Evolutionary conservation across 176 grass and related monocot genomes (phyloP).

Genomic region (Canna indica): DNA sequence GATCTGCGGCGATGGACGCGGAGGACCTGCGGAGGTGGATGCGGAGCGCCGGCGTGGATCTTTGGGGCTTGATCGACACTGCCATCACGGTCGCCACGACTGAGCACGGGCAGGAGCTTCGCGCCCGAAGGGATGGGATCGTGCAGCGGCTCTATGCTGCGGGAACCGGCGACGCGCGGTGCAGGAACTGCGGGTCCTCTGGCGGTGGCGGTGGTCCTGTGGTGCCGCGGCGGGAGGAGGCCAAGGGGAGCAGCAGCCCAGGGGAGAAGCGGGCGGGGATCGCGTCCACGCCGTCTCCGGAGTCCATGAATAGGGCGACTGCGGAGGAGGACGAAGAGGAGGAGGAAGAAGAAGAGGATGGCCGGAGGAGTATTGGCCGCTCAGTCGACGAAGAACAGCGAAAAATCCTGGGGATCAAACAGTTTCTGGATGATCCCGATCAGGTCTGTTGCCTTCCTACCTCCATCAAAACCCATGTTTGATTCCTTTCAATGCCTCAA

Average conservation of each 20-base stretch:
- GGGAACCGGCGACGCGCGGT: background rate
- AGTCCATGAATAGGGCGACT: conserved; percentile 4
- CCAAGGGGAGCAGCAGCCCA: conserved; percentile 8
- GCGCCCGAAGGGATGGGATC: conserved; percentile 58
- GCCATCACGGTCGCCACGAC: conserved; percentile 38
- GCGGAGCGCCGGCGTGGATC: conserved; percentile 34
- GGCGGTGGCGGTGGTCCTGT: background rate
- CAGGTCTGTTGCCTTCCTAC: conserved; percentile 24
- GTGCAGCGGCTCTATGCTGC: conserved; percentile 50
- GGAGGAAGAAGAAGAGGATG: background rate
- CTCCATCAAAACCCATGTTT: background rate
- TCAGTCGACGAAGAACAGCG: conserved; percentile 10
- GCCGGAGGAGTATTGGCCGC: background rate
- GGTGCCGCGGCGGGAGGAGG: background rate
- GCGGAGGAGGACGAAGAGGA: conserved; percentile 17
- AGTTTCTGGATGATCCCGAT: conserved; percentile 62
- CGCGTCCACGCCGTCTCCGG: conserved; percentile 18
- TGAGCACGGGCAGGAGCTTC: conserved; percentile 53
- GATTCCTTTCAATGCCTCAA: background rate
- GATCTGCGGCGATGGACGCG: conserved; percentile 28
- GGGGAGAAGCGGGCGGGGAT: conserved; percentile 16
- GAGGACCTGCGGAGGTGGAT: conserved; percentile 46
- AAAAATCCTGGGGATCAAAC: conserved; percentile 62
- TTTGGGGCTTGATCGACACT: conserved; percentile 66
- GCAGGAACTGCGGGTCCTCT: background rate